phyloP scores from a whole-genome alignment of 2,329 filamentous ascomycete species.

The Pseudogymnoascus sp. region DNA sequence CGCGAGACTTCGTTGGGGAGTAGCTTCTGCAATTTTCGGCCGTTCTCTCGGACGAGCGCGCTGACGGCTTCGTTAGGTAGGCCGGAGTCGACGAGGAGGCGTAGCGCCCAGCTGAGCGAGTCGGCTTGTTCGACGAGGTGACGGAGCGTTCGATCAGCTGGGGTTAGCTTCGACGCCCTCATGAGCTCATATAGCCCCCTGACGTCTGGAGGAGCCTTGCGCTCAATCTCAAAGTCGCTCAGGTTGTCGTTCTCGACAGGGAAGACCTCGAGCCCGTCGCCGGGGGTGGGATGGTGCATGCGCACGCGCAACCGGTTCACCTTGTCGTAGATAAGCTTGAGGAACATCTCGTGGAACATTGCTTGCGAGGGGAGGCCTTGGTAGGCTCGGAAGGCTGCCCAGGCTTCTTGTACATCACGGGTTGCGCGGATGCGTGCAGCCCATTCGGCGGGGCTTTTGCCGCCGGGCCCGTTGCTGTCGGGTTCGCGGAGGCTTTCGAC shows the following conservation, averaged over 20 bases:
- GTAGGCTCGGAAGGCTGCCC: conserved; percentile 33
- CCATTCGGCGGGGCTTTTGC: conserved; percentile 33
- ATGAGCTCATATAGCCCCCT: conserved; percentile 53
- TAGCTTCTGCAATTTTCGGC: not conserved
- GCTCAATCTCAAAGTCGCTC: conserved; percentile 56
- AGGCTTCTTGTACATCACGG: conserved; percentile 53
- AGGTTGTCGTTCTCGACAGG: conserved; percentile 49
- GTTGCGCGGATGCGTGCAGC: conserved; percentile 50
- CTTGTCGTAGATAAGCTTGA: conserved; percentile 41
- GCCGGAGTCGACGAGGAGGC: not conserved
- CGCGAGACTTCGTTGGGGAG: conserved; percentile 24
- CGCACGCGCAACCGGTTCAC: conserved; percentile 13
- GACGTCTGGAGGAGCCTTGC: conserved; percentile 52
- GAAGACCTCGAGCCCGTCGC: conserved; percentile 49
- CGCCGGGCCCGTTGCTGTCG: not conserved
- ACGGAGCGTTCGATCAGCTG: not conserved
- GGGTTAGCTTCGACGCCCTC: conserved; percentile 19
- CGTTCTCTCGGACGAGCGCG: not conserved
- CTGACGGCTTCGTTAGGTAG: not conserved
- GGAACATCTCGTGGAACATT: conserved; percentile 54
- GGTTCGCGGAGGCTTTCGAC: not conserved
- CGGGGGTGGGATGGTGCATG: conserved; percentile 38
- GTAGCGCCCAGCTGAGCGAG: not conserved
- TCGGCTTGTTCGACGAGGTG: not conserved
- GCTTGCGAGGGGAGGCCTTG: conserved; percentile 27